Conservation (phyloP, 768 basidiomycete species). For the Sarcodon sp. region DNA sequence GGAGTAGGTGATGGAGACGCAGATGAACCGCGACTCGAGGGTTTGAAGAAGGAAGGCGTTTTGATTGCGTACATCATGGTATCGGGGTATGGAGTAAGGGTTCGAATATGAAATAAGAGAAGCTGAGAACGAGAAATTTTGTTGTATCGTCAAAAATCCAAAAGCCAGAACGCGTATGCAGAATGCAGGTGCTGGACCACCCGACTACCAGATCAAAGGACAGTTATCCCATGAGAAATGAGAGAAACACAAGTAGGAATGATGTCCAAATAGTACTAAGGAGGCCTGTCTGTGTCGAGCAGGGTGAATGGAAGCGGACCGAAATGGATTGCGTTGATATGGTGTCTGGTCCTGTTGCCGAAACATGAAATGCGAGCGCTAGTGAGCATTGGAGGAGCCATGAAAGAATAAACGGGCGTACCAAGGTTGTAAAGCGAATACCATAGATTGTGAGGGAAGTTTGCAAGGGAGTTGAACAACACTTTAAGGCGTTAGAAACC, state of each 20-base stretch:
- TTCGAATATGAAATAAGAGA: slow-evolving; percentile 11
- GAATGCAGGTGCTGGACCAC: slow-evolving; percentile 18
- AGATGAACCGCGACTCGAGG: slow-evolving; percentile 51
- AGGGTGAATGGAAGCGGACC: slow-evolving; percentile 44
- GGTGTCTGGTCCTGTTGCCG: slow-evolving; percentile 11
- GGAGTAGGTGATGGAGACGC: slow-evolving; percentile 30
- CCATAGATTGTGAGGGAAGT: slow-evolving; percentile 5
- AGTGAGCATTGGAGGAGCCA: neutral
- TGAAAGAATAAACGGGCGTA: neutral
- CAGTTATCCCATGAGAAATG: slow-evolving; percentile 29
- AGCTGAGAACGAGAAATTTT: slow-evolving; percentile 6
- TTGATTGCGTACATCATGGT: slow-evolving; percentile 45
- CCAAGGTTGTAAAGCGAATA: slow-evolving; percentile 5
- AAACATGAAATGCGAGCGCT: neutral
- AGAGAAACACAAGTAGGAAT: slow-evolving; percentile 1
- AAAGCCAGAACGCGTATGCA: slow-evolving; percentile 25
- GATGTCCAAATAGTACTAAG: slow-evolving; percentile 30
- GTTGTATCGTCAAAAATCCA: slow-evolving; percentile 9
- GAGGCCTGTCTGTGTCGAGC: slow-evolving; percentile 66
- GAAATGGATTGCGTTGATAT: slow-evolving; percentile 43
- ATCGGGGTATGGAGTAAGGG: slow-evolving; percentile 5
- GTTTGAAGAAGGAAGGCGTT: slow-evolving; percentile 53
- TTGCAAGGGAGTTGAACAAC: slow-evolving; percentile 4
- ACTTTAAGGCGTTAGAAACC: neutral
- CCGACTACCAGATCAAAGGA: neutral